Evolutionary conservation across 2,329 filamentous ascomycete species (phyloP), one percentile per base, ranked within the genome.

Genomic region (Macrophomina pseudophaseolina): DNA sequence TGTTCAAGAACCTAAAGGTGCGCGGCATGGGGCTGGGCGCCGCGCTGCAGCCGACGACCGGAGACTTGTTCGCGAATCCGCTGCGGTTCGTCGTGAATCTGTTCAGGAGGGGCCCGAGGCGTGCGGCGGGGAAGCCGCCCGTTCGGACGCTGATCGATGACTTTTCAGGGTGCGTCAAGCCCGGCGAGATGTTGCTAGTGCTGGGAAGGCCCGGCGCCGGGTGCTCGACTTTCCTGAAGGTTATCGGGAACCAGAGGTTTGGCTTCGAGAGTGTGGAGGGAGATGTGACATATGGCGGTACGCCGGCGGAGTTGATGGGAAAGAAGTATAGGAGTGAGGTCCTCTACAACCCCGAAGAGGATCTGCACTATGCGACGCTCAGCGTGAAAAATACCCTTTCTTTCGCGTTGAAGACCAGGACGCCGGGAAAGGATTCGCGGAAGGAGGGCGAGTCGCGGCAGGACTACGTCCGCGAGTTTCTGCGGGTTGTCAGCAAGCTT

Each of bases 321-420:
- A 83, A 85, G 69, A 82, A 89, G 71, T 91, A 89, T 72, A 84
- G 87, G 67, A 88, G 88, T 48, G 88, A 88, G 76, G 74, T 89
- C 1, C 82, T 92, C 12, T 94, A 94, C 75, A 93, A 92, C 71
- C 89, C 92, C 14, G 91, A 94, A 78, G 87, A 90, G 33, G 90
- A 93, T 74, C 84, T 90, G 33, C 91, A 94, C 74, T 94, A 93
- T 69, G 88, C 91, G 0, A 89, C 91, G n/a, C 80, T 95, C 28
- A 92, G 89, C 0, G 90, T 94, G 11, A 87, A 89, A 1, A 85
- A 92, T 70, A 94, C 91, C 0, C 81, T 94, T 0, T 84, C 87
- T 60, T 94, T 94, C 73, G 91, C 91, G 0, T 84, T 91, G 1
- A 86, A 88, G 60, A 87, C 88, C 0, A 83, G 90, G 62, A 91